Percentiles rank a stretch among this genome's conserved stretches.
Conservation (phyloP, 768 basidiomycete species). For the Termitomyces sp. region DNA sequence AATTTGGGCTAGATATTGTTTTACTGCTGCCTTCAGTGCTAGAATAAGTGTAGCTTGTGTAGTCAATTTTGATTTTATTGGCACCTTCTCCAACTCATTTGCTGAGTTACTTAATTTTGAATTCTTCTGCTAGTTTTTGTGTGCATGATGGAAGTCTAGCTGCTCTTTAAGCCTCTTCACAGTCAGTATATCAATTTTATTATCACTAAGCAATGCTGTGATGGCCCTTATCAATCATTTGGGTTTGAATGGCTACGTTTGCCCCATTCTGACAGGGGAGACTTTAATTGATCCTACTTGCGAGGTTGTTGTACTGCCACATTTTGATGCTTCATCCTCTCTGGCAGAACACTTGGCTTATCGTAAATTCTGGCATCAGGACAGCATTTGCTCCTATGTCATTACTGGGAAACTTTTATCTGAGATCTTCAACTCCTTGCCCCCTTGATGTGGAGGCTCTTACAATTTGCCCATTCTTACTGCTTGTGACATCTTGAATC, state of each 20-base stretch:
- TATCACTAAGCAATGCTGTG: too few relatives aligned
- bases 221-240: too few relatives aligned
- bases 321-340: too few relatives aligned
- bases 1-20: too few relatives aligned
- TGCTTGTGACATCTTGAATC: background rate
- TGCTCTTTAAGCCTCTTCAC: background rate
- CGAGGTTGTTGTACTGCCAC: too few relatives aligned
- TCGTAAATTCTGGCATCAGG: background rate
- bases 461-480: background rate
- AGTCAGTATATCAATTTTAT: background rate
- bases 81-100: background rate
- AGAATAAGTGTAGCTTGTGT: too few relatives aligned
- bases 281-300: too few relatives aligned
- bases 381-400: background rate
- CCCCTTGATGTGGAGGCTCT: background rate
- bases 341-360: too few relatives aligned
- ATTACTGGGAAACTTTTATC: background rate
- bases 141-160: background rate
- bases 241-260: too few relatives aligned
- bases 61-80: background rate
- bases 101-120: background rate
- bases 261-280: too few relatives aligned
- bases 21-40: too few relatives aligned
- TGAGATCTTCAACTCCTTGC: background rate
- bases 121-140: background rate